phyloP scores from a whole-genome alignment of 495 filamentous ascomycete genomes.

The Xylaria bambusicola region DNA sequence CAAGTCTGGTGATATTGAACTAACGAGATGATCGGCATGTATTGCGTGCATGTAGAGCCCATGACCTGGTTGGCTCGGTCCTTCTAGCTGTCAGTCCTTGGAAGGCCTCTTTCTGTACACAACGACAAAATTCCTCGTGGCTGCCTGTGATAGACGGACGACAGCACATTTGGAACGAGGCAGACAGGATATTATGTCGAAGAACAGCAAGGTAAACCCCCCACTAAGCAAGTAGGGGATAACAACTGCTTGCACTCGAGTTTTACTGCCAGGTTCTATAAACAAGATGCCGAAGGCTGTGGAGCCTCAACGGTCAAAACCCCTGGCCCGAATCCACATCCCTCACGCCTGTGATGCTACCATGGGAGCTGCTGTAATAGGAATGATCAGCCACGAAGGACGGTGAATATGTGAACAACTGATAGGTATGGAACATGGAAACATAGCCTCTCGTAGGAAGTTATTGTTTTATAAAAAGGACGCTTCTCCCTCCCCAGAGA shows the following conservation, averaged over 20 bases:
- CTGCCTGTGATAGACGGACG: no score
- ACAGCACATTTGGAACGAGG: no score
- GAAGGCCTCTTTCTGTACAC: not conserved
- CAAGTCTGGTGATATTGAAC: not conserved
- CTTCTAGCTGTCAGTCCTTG: conserved; percentile 1
- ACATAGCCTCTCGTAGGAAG: conserved; percentile 2
- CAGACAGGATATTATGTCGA: no score
- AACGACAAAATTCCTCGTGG: not conserved
- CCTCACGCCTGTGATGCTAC: conserved; percentile 8
- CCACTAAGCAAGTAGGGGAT: no score
- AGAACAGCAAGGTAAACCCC: no score
- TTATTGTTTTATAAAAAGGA: conserved; percentile 17
- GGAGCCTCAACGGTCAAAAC: not conserved
- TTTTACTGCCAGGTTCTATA: not conserved
- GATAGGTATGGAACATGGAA: conserved; percentile 1
- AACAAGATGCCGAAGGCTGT: not conserved
- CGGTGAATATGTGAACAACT: conserved; percentile 3
- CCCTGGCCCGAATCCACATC: conserved; percentile 15
- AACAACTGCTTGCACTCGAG: no score
- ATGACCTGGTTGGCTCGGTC: conserved; percentile 18
- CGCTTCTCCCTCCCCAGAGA: not conserved
- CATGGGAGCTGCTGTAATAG: conserved; percentile 7
- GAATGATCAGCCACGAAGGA: conserved; percentile 14
- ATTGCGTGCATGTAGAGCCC: not conserved
- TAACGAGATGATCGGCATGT: conserved; percentile 1